A percentile compares a stretch with the other conserved stretches of the same genome.
Evolutionary conservation across 441 rosid species (phyloP).

Genomic region (Omphalea diandra): DNA sequence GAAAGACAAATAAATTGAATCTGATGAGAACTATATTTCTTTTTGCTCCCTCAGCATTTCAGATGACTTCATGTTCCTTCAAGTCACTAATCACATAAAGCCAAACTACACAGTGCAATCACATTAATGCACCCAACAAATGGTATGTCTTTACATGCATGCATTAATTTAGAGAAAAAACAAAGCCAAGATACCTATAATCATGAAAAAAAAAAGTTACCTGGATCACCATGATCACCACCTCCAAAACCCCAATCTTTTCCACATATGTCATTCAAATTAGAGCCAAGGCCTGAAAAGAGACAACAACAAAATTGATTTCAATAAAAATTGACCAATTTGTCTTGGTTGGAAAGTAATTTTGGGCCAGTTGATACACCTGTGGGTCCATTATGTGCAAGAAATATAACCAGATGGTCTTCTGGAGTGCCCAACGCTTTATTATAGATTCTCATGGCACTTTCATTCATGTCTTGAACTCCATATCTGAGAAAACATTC

Average conservation of each 20-base stretch:
- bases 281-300: conserved; percentile 78
- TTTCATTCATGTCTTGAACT: conserved; percentile 62
- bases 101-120: conserved; percentile 5
- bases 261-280: conserved; percentile 73
- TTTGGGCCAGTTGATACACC: conserved; percentile 39
- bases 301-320: conserved; percentile 2
- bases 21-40: background rate
- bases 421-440: conserved; percentile 63
- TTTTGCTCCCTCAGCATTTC: background rate
- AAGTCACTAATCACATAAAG: conserved; percentile 4
- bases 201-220: conserved; percentile 30
- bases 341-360: conserved; percentile 7
- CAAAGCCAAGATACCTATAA: background rate
- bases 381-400: conserved; percentile 89
- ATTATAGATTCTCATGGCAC: conserved; percentile 55
- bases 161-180: background rate
- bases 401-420: conserved; percentile 72
- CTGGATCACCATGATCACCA: conserved; percentile 94
- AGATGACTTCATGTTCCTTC: conserved; percentile 10
- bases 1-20: conserved; percentile 17
- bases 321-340: conserved; percentile 11
- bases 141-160: background rate
- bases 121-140: conserved; percentile 13
- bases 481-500: conserved; percentile 54
- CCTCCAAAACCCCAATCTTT: conserved; percentile 69